phyloP scores from a whole-genome alignment of 192 early-diverging fungal species.

The Backusella tarrabulga region DNA sequence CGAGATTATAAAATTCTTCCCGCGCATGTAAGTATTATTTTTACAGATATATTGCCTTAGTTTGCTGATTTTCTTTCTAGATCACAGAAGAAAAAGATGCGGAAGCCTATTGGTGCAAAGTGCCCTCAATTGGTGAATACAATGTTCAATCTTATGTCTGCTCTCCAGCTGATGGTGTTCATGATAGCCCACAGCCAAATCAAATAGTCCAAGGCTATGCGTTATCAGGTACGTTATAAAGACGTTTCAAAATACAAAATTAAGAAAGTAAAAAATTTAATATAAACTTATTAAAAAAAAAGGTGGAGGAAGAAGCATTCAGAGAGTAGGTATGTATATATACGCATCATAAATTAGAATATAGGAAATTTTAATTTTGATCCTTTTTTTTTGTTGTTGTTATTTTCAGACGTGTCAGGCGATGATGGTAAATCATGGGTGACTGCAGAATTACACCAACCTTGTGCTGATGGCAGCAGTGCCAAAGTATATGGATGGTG shows the following conservation, averaged over 20 bases:
- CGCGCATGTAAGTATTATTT: conserved; percentile 51
- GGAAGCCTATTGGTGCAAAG: conserved; percentile 55
- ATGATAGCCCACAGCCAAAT: conserved; percentile 28
- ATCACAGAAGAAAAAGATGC: conserved; percentile 33
- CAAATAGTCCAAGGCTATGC: conserved; percentile 72
- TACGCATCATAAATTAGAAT: conserved; percentile 14
- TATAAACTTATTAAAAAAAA: neutral
- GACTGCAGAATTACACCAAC: conserved; percentile 62
- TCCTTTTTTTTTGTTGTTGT: neutral
- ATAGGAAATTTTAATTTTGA: neutral
- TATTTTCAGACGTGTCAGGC: conserved; percentile 64
- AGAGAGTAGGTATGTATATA: conserved; percentile 57
- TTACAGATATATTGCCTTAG: conserved; percentile 13
- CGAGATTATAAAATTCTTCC: conserved; percentile 85
- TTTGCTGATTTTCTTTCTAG: conserved; percentile 16
- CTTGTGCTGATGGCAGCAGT: conserved; percentile 31
- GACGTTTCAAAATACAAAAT: neutral
- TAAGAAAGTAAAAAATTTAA: neutral
- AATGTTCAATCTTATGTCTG: conserved; percentile 84
- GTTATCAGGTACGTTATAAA: conserved; percentile 45
- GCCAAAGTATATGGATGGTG: conserved; percentile 81
- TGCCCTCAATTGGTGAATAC: conserved; percentile 61
- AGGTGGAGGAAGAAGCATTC: conserved; percentile 79
- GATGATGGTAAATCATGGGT: conserved; percentile 87
- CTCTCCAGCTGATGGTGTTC: conserved; percentile 59